Base-by-base conservation (phyloP, 2,329 filamentous ascomycete genomes). In the Colletotrichum nymphaeae region DNA sequence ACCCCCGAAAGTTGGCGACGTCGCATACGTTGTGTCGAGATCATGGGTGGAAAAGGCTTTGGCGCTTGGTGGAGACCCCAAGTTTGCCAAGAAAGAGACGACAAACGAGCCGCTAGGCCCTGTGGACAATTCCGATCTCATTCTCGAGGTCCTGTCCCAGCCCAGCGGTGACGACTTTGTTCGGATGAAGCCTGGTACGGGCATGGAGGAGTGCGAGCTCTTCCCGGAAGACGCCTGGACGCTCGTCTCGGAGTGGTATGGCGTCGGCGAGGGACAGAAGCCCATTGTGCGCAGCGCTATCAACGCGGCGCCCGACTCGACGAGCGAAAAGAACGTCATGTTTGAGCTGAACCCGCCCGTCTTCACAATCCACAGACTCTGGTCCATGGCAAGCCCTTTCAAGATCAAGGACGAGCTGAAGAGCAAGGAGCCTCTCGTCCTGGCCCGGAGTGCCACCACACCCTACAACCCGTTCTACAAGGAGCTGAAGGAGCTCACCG, bases 341-440 rank as follows among this genome's bases (percentile, higher is more conserved):
- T 97, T 93, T 81, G 97, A 98, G 83, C 87, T 95, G 53, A 91
- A 95, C 78, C 97, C 95, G 5, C 95, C 94, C 0, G 88, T 98
- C 56, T 94, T 98, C 81, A 94, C 92, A 1, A 87, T 98, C 73
- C 91, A 97, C 79, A 95, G 96, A 76, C 86, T 98, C 1, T 92
- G 92, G 80, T 90, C 90, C 3, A 85, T 88, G 22, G 83, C 87
- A 64, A 91, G 87, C 76, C 88, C 89, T 1, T 83, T 90, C 26
- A 85, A 87, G 6, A 85, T 89, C 62, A 85, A 90, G 49, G 88
- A 92, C 78, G 84, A 87, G 1, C 83, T 93, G 69, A 91, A 92
- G 78, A 89, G 91, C 12, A 88, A 84, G 67, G 87, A 89, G 49
- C 89, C 89, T 19, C 84, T 91, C 5, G 88, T 90, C 63, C 83